Evolutionary conservation across 768 basidiomycete species (phyloP), one percentile per base, ranked within the genome.

Genomic region (Kwoniella newhampshirensis): DNA sequence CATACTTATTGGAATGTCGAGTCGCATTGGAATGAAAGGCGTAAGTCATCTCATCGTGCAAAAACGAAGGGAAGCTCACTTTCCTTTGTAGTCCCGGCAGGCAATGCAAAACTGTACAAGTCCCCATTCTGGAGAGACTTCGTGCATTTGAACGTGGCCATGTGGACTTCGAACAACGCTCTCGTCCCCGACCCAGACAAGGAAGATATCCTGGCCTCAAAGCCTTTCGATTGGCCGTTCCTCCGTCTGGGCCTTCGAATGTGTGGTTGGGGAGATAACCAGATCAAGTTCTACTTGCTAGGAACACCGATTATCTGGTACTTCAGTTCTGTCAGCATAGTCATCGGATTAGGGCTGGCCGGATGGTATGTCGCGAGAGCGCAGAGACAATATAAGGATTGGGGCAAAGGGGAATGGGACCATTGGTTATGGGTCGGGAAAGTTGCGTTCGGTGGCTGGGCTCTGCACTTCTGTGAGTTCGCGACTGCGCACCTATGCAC

Each of bases 131-230:
- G 94, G 43, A 86, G 88, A 49, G 94, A 99, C 78, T 99, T 99
- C 78, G 93, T 91, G 86, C 94, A 99, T 75, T 84, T 99, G 54
- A 99, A 99, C 71, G 91, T 99, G 23, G 96, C 93, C 7, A 99
- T 99, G 96, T 92, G 93, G 90, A 96, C 94, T 0, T 97, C 96
- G 4, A 99, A 99, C 80, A 99, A 99, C 72, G 94, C 96, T 0
- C 86, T 99, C 52, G 76, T 98, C 37, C 96, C 96, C 1, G 92
- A 99, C 70, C 91, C 94, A 0, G 96, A 99, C 81, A 98, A 98
- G 78, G 91, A 94, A 67, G 96, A 99, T 74, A 91, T 97, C 71
- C 85, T 99, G 49, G 96, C 94, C 0, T 94, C 91, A 30, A 84
- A 83, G 66, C 93, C 94, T 0, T 82, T 83, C 36, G 93, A 98